Evolutionary conservation across 2,329 filamentous ascomycete species (phyloP), one percentile per base, ranked within the genome.

Genomic region (Cyclaneusma minus): DNA sequence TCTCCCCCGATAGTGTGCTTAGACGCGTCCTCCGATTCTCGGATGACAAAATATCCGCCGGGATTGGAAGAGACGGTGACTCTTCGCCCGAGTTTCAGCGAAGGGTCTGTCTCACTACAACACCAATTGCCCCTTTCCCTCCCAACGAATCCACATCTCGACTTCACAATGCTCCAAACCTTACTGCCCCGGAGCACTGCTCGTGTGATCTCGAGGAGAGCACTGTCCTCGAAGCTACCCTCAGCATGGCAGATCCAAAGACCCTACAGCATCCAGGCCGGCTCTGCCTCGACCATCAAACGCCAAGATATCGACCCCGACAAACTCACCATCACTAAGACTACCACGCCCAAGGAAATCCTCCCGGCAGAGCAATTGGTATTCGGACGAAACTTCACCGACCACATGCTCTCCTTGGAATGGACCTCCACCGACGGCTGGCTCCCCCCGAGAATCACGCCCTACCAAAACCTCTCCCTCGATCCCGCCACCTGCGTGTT

Each of bases 401-500:
- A 98, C 60, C 89, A 95, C 58, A 95, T 98, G 87, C 74, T 95
- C 45, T 75, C 78, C 32, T 67, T 92, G 41, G 84, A 94, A 62
- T 98, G 89, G 89, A 87, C 79, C 29, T 70, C 83, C 33, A 60
- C 68, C 25, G 62, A 80, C 38, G 89, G 46, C 51, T 94, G 89
- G 89, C 58, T 77, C 21, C 56, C 73, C 9, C 82, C 87, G 31
- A 65, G 70, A 38, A 95, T 98, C 49, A 74, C 69, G 11, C 89
- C 89, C 12, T 95, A 95, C 63, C 84, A 94, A 56, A 94, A 94
- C 58, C 80, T 98, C 42, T 87, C 81, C 23, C 77, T 98, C 43
- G 89, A 95, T 53, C 89, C 89, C 14, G 83, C 89, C 22, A 89
- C 83, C 17, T 95, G 85, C 58, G 89, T 95, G 35, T 87, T 98